Base-by-base conservation (phyloP, 2,329 filamentous ascomycete species). In the Colletotrichum sp. region DNA sequence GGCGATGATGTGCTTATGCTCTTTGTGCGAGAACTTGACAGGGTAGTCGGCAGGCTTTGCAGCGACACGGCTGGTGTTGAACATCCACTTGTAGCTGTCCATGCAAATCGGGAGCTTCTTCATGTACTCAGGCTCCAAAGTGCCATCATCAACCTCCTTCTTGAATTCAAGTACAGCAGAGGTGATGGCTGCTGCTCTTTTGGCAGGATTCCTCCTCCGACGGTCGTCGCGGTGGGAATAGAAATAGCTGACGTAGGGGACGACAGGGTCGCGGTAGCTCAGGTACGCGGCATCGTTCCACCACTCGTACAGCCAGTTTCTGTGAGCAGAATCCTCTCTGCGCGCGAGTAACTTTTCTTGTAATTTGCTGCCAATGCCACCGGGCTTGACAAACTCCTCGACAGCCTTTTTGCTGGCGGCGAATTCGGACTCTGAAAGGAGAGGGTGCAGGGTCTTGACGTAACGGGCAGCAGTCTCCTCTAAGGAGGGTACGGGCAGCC, bases 61-160 rank as follows among this genome's bases (percentile, higher is more conserved):
- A 34, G 96, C 94, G 55, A 99, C 93, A 80, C 97, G 94, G 85
- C 92, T 95, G 86, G 92, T 93, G 87, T 99, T 99, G 91, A 99
- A 99, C 97, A 99, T 99, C 92, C 93, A 99, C 88, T 98, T 90
- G 89, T 98, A 99, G 83, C 95, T 97, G 89, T 96, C 96, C 97
- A 99, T 99, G 86, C 96, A 97, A 83, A 99, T 96, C 76, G 97
- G 97, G 76, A 98, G 91, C 87, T 96, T 96, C 89, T 98, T 98
- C 96, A 99, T 98, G 88, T 98, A 99, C 87, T 99, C 97, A 28
- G 97, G 97, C 89, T 99, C 97, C 68, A 99, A 89, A 9, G 92
- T 93, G 79, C 93, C 93, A 59, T 86, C 85, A 83, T 98, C 96
- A 24, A 99, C 96, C 87, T 96, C 92, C 86, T 93, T 94, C 91